Evolutionary conservation across 345 rosid genomes (phyloP).

Genomic region (Kandelia obovata): DNA sequence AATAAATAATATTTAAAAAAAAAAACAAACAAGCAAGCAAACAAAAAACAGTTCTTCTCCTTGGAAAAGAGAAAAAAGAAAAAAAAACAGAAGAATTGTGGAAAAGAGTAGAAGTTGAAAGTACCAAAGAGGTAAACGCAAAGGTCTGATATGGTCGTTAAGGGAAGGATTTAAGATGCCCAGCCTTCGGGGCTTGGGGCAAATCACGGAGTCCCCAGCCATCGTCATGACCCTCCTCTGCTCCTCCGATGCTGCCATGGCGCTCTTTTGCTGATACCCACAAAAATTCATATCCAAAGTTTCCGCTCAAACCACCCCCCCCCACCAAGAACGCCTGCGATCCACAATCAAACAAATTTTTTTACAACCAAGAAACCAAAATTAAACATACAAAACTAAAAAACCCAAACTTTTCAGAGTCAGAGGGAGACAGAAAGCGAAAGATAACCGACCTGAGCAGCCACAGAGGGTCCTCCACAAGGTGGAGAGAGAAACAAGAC

Average conservation of each 20-base stretch:
- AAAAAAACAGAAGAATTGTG: not conserved
- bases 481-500: slow-evolving; percentile 17
- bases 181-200: slow-evolving; percentile 60
- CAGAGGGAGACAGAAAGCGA: too few species aligned
- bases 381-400: not conserved
- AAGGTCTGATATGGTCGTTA: slow-evolving; percentile 21
- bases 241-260: slow-evolving; percentile 43
- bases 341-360: not conserved
- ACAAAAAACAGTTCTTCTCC: not conserved
- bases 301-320: slow-evolving; percentile 11
- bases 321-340: slow-evolving; percentile 3
- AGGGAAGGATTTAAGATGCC: slow-evolving; percentile 34
- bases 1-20: not conserved
- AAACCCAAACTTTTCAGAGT: not conserved
- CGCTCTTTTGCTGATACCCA: slow-evolving; percentile 33
- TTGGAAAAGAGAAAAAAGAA: not conserved
- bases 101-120: too few species aligned
- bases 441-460: slow-evolving; percentile 8
- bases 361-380: not conserved
- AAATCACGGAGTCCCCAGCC: slow-evolving; percentile 43
- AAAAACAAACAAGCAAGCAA: too few species aligned
- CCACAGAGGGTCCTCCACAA: slow-evolving; percentile 13
- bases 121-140: slow-evolving; percentile 31
- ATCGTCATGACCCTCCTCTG: slow-evolving; percentile 21
- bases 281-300: slow-evolving; percentile 19